A percentile compares a stretch with the other conserved stretches of the same genome.
Conservation (phyloP, 108 stramenopile genomes). For the Cyclotella sp. region DNA sequence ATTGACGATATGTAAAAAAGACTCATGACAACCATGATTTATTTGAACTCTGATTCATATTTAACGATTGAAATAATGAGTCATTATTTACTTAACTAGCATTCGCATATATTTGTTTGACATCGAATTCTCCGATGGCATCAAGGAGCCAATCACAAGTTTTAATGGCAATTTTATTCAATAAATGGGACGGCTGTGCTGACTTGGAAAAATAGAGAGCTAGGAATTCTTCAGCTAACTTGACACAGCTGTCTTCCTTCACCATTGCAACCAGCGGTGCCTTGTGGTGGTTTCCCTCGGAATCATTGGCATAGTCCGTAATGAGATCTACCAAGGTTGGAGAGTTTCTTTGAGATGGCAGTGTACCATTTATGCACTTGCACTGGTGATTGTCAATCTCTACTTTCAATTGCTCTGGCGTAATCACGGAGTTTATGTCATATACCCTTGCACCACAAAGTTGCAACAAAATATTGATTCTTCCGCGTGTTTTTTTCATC, state of each 20-base stretch:
- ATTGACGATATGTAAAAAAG: conserved; percentile 75
- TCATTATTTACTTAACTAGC: too few relatives aligned
- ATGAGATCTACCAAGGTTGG: conserved; percentile 25
- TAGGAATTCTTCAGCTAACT: conserved; percentile 40
- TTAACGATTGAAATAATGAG: too few relatives aligned
- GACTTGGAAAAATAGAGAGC: conserved; percentile 14
- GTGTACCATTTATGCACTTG: background rate
- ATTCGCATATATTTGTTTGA: conserved; percentile 2
- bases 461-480: conserved; percentile 39
- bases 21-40: background rate
- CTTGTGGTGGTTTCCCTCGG: background rate
- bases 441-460: conserved; percentile 57
- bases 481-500: conserved; percentile 29
- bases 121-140: conserved; percentile 51
- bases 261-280: conserved; percentile 29
- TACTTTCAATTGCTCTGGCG: conserved; percentile 27
- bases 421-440: conserved; percentile 20
- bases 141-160: conserved; percentile 55
- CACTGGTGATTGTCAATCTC: conserved; percentile 24
- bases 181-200: background rate
- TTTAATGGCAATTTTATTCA: conserved; percentile 24
- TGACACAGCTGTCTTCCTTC: conserved; percentile 26
- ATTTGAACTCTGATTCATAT: too few relatives aligned
- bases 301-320: background rate
- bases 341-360: background rate